Evolutionary conservation across 176 grass and related monocot species (phyloP).

Genomic region (Aegilops tauschii): DNA sequence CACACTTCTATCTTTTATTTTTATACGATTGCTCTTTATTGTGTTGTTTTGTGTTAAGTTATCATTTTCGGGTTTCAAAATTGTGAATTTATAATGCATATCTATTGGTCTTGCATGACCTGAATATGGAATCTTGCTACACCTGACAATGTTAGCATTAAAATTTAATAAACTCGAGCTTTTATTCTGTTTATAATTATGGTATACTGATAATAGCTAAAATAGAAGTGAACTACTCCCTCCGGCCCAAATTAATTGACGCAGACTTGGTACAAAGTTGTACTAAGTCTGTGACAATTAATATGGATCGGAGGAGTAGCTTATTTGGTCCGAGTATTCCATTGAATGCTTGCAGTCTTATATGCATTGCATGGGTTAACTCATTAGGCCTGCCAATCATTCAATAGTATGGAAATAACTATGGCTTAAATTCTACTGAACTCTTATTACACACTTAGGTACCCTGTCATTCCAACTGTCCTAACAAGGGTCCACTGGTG

Average conservation of each 20-base stretch:
- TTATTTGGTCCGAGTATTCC: constrained; percentile 5
- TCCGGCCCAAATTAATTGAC: too few species aligned
- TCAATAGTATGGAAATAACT: neutral
- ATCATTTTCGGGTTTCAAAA: neutral
- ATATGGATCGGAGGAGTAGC: neutral
- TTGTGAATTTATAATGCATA: constrained; percentile 3
- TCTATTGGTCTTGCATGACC: constrained; percentile 4
- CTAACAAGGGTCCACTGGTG: constrained; percentile 95
- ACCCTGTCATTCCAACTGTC: constrained; percentile 83
- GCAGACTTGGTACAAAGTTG: too few species aligned
- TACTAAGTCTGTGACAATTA: too few species aligned
- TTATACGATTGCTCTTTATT: neutral
- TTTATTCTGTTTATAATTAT: constrained; percentile 13
- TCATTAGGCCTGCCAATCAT: neutral
- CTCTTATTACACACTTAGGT: constrained; percentile 43
- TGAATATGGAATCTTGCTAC: neutral
- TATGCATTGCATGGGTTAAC: neutral
- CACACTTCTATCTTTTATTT: neutral
- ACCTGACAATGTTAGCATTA: neutral
- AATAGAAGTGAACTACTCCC: neutral
- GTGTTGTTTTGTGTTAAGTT: neutral
- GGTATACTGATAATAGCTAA: constrained; percentile 9
- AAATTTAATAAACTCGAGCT: constrained; percentile 1
- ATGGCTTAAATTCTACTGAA: constrained; percentile 18
- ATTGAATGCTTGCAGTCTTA: neutral